Conservation (phyloP, 176 grass and related monocot species). For the Cocos nucifera region DNA sequence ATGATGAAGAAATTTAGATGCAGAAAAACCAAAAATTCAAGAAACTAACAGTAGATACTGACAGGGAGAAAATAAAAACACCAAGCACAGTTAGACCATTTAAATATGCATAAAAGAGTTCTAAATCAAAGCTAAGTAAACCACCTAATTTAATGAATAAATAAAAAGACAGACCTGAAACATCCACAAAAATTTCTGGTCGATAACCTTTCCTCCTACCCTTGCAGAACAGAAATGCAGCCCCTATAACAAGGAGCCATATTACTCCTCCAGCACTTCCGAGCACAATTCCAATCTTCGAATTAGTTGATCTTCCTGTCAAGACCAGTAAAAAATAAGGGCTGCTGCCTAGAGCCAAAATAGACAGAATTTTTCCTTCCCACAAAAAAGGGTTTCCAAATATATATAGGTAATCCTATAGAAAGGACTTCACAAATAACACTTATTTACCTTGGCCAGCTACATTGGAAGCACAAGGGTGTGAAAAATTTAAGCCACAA, state of each 20-base stretch:
- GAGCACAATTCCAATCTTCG: constrained; percentile 66
- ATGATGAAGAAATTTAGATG: too few species aligned
- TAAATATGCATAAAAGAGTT: constrained; percentile 5
- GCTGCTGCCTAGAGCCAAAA: background rate
- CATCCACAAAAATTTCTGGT: constrained; percentile 82
- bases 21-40: too few species aligned
- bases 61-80: too few species aligned
- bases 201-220: constrained; percentile 51
- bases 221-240: constrained; percentile 60
- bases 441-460: constrained; percentile 49
- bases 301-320: constrained; percentile 48
- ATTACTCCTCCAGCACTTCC: constrained; percentile 63
- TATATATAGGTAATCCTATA: too few species aligned
- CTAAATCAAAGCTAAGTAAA: constrained; percentile 6
- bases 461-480: constrained; percentile 58
- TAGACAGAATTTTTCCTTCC: too few species aligned
- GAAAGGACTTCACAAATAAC: too few species aligned
- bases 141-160: background rate
- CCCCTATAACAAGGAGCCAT: constrained; percentile 47
- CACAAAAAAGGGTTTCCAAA: too few species aligned
- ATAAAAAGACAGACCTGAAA: constrained; percentile 53
- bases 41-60: too few species aligned
- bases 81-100: too few species aligned
- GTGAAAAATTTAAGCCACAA: constrained; percentile 61
- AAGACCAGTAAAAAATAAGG: constrained; percentile 23